Base-by-base conservation (phyloP, 2,329 filamentous ascomycete genomes). In the Ophiocordyceps camponoti-leonardi region DNA sequence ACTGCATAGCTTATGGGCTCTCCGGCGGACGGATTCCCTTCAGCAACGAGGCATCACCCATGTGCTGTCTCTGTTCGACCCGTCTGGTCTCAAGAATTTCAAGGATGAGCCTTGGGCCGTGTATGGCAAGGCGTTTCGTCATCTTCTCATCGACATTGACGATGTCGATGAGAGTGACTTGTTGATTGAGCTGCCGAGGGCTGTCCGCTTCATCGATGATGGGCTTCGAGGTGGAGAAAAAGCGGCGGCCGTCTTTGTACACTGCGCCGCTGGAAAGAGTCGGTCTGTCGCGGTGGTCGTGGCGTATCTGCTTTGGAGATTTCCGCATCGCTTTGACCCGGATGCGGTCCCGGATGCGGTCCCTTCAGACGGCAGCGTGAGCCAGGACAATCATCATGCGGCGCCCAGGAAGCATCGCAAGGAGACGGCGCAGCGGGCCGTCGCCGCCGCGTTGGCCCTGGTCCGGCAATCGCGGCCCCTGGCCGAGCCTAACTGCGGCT, bases 191-290 rank as follows among this genome's bases (percentile, higher is more conserved):
- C 81, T 96, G 49, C 77, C 87, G 7, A 69, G 69, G 45, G 83
- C 83, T 47, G 84, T 92, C 54, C 72, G 71, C 43, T 98, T 94
- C 63, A 94, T 96, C 53, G 77, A 90, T 54, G 67, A 78, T 40
- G 90, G 79, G 1, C 67, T 47, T 4, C 3, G 22, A n/a, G 30
- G 40, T 14, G 12, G 19, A 44, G 43, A 26, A n/a, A n/a, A n/a
- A 3, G 39, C 44, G 14, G 43, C 26, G 12, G 71, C 64, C 14
- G 72, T 79, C 26, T 72, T 71, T 46, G 73, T 79, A 11, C 70
- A 74, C 65, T 94, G 92, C 71, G 90, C 87, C 20, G 94, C 94
- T 79, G 92, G 92, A 45, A 94, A 93, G 65, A 95, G 88, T 31
- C 84, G 92, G 48, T 96, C 90, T 43, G 84, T 90, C 52, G 81